Evolutionary conservation across 495 filamentous ascomycete genomes (phyloP).

Genomic region (Letharia columbiana): DNA sequence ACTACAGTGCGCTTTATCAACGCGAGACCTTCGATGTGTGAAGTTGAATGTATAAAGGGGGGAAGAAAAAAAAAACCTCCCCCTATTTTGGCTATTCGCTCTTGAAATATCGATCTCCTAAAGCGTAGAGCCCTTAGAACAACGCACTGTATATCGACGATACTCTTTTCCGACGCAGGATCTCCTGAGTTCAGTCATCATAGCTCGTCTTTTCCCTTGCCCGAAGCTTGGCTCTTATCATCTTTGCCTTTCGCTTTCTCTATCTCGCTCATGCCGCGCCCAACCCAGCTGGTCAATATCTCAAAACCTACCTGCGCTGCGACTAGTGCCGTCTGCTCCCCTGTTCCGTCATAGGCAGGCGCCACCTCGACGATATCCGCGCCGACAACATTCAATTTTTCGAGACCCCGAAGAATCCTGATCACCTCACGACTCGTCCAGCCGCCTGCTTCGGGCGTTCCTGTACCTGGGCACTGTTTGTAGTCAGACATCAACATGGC

Average conservation of each 20-base stretch:
- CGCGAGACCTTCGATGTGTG: too few species aligned
- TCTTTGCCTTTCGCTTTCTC: slow-evolving; percentile 27
- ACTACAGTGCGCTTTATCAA: too few species aligned
- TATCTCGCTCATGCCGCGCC: slow-evolving; percentile 36
- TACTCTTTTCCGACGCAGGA: too few species aligned
- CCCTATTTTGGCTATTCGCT: too few species aligned
- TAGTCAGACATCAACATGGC: neutral
- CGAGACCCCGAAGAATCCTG: slow-evolving; percentile 57
- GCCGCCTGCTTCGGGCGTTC: slow-evolving; percentile 65
- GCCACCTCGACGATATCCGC: slow-evolving; percentile 81
- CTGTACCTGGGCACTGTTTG: slow-evolving; percentile 48
- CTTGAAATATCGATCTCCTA: too few species aligned
- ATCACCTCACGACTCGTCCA: slow-evolving; percentile 70
- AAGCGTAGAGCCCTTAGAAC: too few species aligned
- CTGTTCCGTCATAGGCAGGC: slow-evolving; percentile 74
- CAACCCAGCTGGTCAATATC: slow-evolving; percentile 73
- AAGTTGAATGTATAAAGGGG: too few species aligned
- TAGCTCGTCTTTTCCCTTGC: slow-evolving; percentile 6
- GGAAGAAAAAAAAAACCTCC: too few species aligned
- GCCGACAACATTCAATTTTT: slow-evolving; percentile 62
- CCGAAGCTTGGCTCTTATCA: neutral
- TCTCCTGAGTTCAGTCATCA: neutral
- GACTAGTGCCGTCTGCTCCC: slow-evolving; percentile 77
- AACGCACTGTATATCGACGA: too few species aligned
- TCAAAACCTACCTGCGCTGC: slow-evolving; percentile 76